These are phyloP conservation scores for Punica granatum DNA, from an alignment of 345 rosid genomes.

Conservation along the genomic window DNA sequence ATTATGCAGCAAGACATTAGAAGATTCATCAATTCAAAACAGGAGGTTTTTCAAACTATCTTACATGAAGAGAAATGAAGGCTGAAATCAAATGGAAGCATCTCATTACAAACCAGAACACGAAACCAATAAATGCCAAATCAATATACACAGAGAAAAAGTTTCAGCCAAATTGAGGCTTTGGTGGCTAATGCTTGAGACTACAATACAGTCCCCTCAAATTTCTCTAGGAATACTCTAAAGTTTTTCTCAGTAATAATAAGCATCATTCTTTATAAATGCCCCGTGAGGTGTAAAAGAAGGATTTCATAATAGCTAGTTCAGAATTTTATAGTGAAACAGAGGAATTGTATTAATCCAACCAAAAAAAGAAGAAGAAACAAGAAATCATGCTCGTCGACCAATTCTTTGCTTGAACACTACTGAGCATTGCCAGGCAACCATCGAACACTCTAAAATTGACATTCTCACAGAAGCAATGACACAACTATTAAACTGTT, in stretches of 20 bases:
- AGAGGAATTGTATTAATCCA: neutral
- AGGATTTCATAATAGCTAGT: neutral
- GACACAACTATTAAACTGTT: neutral
- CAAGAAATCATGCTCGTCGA: neutral
- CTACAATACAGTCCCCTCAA: neutral
- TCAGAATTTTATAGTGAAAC: neutral
- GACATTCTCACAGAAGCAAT: neutral
- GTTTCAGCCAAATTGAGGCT: neutral
- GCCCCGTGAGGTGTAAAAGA: neutral
- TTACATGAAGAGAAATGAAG: neutral
- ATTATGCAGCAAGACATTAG: neutral
- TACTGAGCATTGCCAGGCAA: neutral
- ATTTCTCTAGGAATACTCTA: neutral
- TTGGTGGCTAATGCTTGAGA: neutral
- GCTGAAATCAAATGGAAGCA: neutral
- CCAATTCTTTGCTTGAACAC: neutral
- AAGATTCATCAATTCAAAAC: neutral
- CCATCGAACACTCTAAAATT: too few relatives aligned
- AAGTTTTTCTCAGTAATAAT: neutral
- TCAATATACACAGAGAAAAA: neutral
- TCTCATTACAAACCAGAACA: neutral
- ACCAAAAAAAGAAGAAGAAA: neutral
- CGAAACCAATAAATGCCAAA: neutral
- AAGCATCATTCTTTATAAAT: neutral
- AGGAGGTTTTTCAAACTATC: neutral